Evolutionary conservation across 495 filamentous ascomycete species (phyloP).

Genomic region (Choiromyces venosus): DNA sequence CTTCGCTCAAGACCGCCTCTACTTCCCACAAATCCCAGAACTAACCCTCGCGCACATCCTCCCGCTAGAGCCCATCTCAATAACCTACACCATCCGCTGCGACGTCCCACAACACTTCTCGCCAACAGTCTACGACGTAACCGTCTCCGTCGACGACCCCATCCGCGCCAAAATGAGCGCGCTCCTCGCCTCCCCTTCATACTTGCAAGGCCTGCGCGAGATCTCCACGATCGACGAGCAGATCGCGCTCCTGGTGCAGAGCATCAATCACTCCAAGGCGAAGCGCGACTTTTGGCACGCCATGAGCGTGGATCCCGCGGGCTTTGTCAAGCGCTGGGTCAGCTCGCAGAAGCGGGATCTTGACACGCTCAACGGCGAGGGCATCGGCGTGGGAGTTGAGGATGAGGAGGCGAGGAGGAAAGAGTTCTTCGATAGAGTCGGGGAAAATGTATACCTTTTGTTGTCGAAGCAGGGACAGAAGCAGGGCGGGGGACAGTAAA

Average conservation of each 20-base stretch:
- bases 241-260: slow-evolving; percentile 70
- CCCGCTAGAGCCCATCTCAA: slow-evolving; percentile 72
- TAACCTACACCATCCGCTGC: slow-evolving; percentile 89
- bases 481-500: slow-evolving; percentile 21
- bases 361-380: slow-evolving; percentile 82
- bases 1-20: slow-evolving; percentile 69
- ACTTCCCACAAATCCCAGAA: slow-evolving; percentile 83
- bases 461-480: slow-evolving; percentile 32
- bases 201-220: slow-evolving; percentile 60
- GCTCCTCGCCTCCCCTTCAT: slow-evolving; percentile 54
- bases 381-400: slow-evolving; percentile 61
- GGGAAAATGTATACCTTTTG: slow-evolving; percentile 40
- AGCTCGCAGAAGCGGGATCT: slow-evolving; percentile 83
- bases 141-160: slow-evolving; percentile 77
- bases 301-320: slow-evolving; percentile 71
- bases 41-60: slow-evolving; percentile 67
- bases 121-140: slow-evolving; percentile 83
- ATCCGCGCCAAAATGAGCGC: slow-evolving; percentile 61
- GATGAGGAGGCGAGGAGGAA: slow-evolving; percentile 52
- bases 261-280: slow-evolving; percentile 69
- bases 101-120: slow-evolving; percentile 71
- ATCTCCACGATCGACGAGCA: slow-evolving; percentile 74
- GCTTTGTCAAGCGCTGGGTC: slow-evolving; percentile 76
- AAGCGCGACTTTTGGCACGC: slow-evolving; percentile 77
- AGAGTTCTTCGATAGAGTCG: slow-evolving; percentile 49